A percentile compares a stretch with the other conserved stretches of the same genome.
Conservation (phyloP, 2,329 filamentous ascomycete species). For the Fusarium drepaniforme region DNA sequence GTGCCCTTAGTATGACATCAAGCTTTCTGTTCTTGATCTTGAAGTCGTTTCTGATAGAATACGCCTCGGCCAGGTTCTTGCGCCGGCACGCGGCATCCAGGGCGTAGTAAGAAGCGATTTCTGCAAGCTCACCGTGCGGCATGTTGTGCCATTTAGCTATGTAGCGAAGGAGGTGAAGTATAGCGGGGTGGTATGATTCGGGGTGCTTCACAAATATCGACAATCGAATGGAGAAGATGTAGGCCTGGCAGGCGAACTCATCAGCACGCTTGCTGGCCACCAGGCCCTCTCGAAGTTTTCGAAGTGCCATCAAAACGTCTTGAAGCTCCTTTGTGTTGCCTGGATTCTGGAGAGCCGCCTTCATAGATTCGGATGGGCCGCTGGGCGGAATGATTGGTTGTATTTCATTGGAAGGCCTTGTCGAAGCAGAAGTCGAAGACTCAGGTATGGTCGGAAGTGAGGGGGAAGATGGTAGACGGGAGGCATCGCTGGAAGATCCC, state of each 20-base stretch:
- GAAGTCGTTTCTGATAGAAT: constrained; percentile 72
- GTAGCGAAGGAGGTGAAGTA: constrained; percentile 79
- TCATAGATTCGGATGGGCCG: constrained; percentile 26
- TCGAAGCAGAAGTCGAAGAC: constrained; percentile 15
- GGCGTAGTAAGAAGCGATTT: constrained; percentile 84
- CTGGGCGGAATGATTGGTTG: constrained; percentile 22
- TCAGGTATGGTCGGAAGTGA: neutral
- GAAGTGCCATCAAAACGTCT: constrained; percentile 83
- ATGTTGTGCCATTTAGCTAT: constrained; percentile 79
- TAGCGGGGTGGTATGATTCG: constrained; percentile 90
- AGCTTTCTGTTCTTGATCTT: constrained; percentile 75
- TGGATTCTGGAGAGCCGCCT: constrained; percentile 36
- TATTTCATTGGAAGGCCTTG: constrained; percentile 17
- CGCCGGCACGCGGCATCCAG: constrained; percentile 91
- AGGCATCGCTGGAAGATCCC: neutral
- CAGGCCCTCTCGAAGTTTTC: constrained; percentile 92
- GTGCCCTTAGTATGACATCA: constrained; percentile 73
- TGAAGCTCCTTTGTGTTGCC: constrained; percentile 73
- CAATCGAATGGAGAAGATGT: constrained; percentile 90
- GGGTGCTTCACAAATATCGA: constrained; percentile 84
- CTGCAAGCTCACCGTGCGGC: constrained; percentile 77
- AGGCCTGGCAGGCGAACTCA: constrained; percentile 86
- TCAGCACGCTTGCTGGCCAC: constrained; percentile 82
- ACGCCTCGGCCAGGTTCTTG: constrained; percentile 79
- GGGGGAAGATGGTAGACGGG: neutral